Conservation (phyloP, 257 asterid genomes). For the Primulina tabacum region DNA sequence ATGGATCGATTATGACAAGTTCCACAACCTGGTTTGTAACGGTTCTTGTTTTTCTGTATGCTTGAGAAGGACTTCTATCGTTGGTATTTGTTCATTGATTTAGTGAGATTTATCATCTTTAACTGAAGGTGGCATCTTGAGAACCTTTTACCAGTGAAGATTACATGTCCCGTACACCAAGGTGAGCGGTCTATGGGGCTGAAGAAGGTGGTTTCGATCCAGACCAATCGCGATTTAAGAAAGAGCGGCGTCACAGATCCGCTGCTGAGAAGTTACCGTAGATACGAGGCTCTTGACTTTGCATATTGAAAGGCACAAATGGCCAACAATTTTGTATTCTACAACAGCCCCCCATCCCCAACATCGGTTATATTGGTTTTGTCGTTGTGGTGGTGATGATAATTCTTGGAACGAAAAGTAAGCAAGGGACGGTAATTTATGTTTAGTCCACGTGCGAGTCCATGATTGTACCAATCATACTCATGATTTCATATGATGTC, state of each 20-base stretch:
- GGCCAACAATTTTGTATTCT: constrained; percentile 24
- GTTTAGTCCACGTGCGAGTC: too few species aligned
- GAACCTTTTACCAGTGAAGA: constrained; percentile 69
- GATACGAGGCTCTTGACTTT: background rate
- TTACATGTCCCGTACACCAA: constrained; percentile 88
- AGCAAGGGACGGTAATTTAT: background rate
- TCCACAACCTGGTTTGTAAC: constrained; percentile 78
- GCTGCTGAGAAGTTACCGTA: constrained; percentile 18
- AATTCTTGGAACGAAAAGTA: background rate
- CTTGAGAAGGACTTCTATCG: background rate
- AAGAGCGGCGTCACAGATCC: constrained; percentile 74
- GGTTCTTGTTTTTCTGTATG: background rate
- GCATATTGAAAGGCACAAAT: constrained; percentile 10
- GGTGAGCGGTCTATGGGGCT: constrained; percentile 97
- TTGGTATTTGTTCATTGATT: background rate
- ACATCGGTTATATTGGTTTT: background rate
- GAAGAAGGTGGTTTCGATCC: constrained; percentile 98
- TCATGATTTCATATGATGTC: too few species aligned
- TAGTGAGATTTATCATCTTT: constrained; percentile 11
- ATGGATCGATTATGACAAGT: constrained; percentile 97
- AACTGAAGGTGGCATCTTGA: constrained; percentile 69
- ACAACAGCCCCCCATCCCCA: background rate
- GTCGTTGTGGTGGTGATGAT: background rate
- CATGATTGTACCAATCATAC: too few species aligned
- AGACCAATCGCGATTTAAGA: constrained; percentile 65